A percentile compares a stretch with the other conserved stretches of the same genome.
These are phyloP conservation scores for Hypoxylon sp. DNA, from an alignment of 2,329 filamentous ascomycete species.

Conservation along the genomic window DNA sequence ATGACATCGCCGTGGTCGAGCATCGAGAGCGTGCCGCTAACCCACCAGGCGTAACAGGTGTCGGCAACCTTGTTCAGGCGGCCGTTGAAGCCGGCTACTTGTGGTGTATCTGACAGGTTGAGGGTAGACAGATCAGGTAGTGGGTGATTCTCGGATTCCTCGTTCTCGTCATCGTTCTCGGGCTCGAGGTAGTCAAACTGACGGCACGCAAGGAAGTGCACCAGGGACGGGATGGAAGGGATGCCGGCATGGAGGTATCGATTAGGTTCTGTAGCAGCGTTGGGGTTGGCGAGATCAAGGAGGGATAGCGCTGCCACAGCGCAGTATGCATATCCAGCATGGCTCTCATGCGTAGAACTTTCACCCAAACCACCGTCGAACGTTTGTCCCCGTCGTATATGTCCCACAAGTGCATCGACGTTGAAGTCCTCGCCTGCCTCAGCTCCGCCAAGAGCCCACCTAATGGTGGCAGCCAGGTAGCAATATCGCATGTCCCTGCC, in stretches of 20 bases:
- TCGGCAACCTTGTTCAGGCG: conserved; percentile 91
- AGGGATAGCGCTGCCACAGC: conserved; percentile 82
- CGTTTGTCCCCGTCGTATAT: conserved; percentile 78
- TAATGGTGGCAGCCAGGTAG: conserved; percentile 83
- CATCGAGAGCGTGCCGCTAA: conserved; percentile 75
- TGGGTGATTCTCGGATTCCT: conserved; percentile 52
- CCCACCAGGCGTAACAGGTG: conserved; percentile 98
- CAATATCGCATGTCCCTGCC: conserved; percentile 89
- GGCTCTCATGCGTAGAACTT: conserved; percentile 82
- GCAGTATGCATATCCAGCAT: conserved; percentile 93
- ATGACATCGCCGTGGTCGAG: conserved; percentile 70
- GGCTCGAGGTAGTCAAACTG: conserved; percentile 69
- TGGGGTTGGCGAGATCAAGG: conserved; percentile 69
- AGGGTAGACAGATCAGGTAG: conserved; percentile 54
- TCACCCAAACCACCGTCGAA: conserved; percentile 90
- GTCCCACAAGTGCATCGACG: conserved; percentile 74
- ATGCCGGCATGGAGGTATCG: conserved; percentile 57
- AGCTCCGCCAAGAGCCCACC: conserved; percentile 82
- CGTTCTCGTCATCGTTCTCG: conserved; percentile 59
- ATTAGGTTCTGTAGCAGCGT: conserved; percentile 45
- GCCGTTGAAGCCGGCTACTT: conserved; percentile 80
- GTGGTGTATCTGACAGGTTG: conserved; percentile 48
- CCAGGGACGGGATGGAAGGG: conserved; percentile 53
- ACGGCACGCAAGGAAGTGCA: conserved; percentile 71
- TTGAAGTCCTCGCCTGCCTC: conserved; percentile 78